These are phyloP conservation scores for Limonomyces culmigenus DNA, from an alignment of 1,284 basidiomycete genomes.

Conservation along the genomic window DNA sequence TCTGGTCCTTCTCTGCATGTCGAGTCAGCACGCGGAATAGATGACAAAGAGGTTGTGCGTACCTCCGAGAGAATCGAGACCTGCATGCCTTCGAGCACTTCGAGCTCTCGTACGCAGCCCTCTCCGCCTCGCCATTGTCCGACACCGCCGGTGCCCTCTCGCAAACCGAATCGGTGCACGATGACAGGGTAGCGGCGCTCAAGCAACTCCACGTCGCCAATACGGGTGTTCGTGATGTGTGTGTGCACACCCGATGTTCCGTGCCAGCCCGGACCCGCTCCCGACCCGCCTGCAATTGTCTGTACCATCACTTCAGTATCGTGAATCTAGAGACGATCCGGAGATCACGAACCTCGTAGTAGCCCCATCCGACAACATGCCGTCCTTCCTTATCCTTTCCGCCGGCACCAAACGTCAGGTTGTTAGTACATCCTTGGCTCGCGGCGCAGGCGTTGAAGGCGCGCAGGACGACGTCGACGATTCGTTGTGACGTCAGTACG, in stretches of 20 bases:
- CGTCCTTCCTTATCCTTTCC: conserved; percentile 74
- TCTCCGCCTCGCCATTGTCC: conserved; percentile 77
- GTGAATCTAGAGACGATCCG: conserved; percentile 3
- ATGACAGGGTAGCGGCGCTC: conserved; percentile 85
- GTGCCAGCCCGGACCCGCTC: conserved; percentile 83
- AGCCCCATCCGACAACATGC: conserved; percentile 76
- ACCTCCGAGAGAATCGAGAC: conserved; percentile 78
- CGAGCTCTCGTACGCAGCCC: conserved; percentile 77
- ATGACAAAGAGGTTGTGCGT: conserved; percentile 7
- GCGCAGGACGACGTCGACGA: conserved; percentile 88
- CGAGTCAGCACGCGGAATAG: not conserved
- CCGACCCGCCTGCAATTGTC: conserved; percentile 89
- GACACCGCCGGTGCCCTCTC: conserved; percentile 60
- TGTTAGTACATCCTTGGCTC: conserved; percentile 88
- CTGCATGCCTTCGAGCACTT: conserved; percentile 76
- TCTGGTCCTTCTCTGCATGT: conserved; percentile 57
- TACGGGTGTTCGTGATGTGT: conserved; percentile 90
- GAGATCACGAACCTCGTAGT: conserved; percentile 60
- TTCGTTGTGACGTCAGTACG: conserved; percentile 82
- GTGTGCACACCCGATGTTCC: conserved; percentile 80
- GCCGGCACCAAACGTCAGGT: conserved; percentile 82
- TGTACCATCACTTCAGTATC: conserved; percentile 12
- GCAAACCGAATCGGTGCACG: conserved; percentile 68
- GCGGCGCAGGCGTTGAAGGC: conserved; percentile 90
- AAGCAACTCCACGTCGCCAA: conserved; percentile 85